A percentile compares a stretch with the other conserved stretches of the same genome.
phyloP scores from a whole-genome alignment of 2,329 filamentous ascomycete genomes.

The Penicillium sp. region DNA sequence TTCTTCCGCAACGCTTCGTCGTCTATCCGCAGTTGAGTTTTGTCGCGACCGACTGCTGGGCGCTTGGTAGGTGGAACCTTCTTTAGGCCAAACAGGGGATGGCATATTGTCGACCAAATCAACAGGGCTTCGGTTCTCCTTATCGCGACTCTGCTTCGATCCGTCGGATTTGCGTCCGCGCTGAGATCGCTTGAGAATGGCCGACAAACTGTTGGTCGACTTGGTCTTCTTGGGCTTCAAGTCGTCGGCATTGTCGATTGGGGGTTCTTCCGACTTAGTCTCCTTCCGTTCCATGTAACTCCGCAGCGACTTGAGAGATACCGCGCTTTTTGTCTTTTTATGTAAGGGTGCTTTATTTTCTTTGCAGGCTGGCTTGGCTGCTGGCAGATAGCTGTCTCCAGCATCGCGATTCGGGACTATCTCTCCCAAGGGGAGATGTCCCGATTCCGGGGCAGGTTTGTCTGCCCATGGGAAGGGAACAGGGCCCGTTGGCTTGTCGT shows the following conservation, averaged over 20 bases:
- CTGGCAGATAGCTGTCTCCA: constrained; percentile 28
- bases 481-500: constrained; percentile 47
- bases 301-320: constrained; percentile 56
- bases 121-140: constrained; percentile 77
- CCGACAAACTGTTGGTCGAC: constrained; percentile 79
- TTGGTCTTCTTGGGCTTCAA: constrained; percentile 70
- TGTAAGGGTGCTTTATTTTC: constrained; percentile 46
- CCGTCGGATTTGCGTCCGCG: constrained; percentile 67
- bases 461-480: constrained; percentile 51
- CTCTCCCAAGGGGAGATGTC: constrained; percentile 43
- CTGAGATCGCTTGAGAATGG: constrained; percentile 73
- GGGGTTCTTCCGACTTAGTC: constrained; percentile 36
- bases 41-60: constrained; percentile 42
- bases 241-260: constrained; percentile 40
- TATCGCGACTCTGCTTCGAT: constrained; percentile 63
- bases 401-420: constrained; percentile 44
- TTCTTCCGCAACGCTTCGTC: constrained; percentile 56
- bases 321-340: constrained; percentile 59
- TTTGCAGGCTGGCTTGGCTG: constrained; percentile 46
- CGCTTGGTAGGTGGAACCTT: constrained; percentile 51
- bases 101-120: constrained; percentile 51
- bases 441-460: constrained; percentile 48
- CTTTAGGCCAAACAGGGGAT: constrained; percentile 82
- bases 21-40: constrained; percentile 47
- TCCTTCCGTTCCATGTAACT: constrained; percentile 54